phyloP scores from a whole-genome alignment of 2,329 filamentous ascomycete genomes.

The Fusarium chuoi region DNA sequence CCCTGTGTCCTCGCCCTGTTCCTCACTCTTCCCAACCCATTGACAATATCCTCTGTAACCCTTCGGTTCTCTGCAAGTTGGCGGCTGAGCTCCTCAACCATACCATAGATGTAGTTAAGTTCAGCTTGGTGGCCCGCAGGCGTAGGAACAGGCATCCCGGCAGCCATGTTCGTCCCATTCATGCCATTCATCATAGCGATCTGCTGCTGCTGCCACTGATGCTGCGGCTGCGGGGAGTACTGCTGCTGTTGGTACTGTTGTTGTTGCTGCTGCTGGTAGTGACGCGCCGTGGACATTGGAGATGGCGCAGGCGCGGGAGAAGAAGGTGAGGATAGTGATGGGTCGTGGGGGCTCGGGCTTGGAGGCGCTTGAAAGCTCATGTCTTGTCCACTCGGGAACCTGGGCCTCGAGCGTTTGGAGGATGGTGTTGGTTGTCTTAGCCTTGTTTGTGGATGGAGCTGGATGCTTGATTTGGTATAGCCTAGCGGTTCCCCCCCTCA shows the following conservation, averaged over 20 bases:
- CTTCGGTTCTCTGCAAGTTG: constrained; percentile 70
- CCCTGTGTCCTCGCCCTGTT: constrained; percentile 63
- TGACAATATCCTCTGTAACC: constrained; percentile 71
- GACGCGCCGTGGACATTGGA: constrained; percentile 40
- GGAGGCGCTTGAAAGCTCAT: constrained; percentile 49
- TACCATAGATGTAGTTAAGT: constrained; percentile 73
- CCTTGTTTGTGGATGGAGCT: constrained; percentile 33
- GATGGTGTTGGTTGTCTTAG: constrained; percentile 39
- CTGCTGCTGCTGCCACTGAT: constrained; percentile 41
- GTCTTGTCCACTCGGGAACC: constrained; percentile 39
- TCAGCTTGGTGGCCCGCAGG: constrained; percentile 76
- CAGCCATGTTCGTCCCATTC: constrained; percentile 59
- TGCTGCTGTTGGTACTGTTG: constrained; percentile 36
- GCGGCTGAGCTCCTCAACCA: constrained; percentile 74
- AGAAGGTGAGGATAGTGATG: constrained; percentile 35
- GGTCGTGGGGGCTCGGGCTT: constrained; percentile 40
- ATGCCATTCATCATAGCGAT: constrained; percentile 59
- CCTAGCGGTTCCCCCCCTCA: constrained; percentile 25
- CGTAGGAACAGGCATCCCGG: constrained; percentile 64
- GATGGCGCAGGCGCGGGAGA: constrained; percentile 27
- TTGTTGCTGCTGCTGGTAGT: constrained; percentile 44
- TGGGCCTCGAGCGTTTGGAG: constrained; percentile 40
- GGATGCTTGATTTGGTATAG: constrained; percentile 43
- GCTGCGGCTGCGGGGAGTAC: constrained; percentile 34
- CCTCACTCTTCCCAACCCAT: constrained; percentile 70